These are phyloP conservation scores for Phytophthora melonis DNA, from an alignment of 352 stramenopile species.

Conservation along the genomic window DNA sequence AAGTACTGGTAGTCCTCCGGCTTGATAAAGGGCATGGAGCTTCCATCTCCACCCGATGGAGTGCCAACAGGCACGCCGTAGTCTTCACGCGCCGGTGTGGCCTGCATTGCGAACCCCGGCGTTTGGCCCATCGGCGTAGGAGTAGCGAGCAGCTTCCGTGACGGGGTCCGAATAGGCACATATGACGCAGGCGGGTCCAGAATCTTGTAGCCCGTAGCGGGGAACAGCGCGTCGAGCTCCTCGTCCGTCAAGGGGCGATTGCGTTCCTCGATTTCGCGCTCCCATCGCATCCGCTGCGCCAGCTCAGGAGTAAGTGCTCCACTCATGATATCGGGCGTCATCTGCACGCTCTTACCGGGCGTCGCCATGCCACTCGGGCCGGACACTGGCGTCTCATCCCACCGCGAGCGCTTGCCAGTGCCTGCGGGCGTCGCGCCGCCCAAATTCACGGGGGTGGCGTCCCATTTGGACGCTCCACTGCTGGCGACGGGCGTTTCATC, in stretches of 20 bases:
- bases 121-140: slow-evolving; percentile 95
- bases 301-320: slow-evolving; percentile 91
- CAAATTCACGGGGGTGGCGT: slow-evolving; percentile 90
- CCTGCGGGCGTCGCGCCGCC: slow-evolving; percentile 63
- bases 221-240: slow-evolving; percentile 98
- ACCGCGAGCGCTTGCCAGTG: slow-evolving; percentile 92
- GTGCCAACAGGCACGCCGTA: slow-evolving; percentile 80
- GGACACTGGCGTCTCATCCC: slow-evolving; percentile 96
- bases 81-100: slow-evolving; percentile 80
- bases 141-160: slow-evolving; percentile 95
- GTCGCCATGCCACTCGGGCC: slow-evolving; percentile 56
- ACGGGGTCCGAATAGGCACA: slow-evolving; percentile 95
- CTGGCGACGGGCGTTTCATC: slow-evolving; percentile 79
- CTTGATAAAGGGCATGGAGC: slow-evolving; percentile 97
- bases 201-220: slow-evolving; percentile 95
- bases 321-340: slow-evolving; percentile 77
- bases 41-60: slow-evolving; percentile 71
- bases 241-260: slow-evolving; percentile 97
- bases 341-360: slow-evolving; percentile 59
- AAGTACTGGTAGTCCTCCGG: slow-evolving; percentile 99
- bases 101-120: slow-evolving; percentile 91
- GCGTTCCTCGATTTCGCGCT: slow-evolving; percentile 97
- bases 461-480: slow-evolving; percentile 87
- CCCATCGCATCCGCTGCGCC: slow-evolving; percentile 93
- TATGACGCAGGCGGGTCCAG: slow-evolving; percentile 96